Percentiles rank a stretch among this genome's conserved stretches.
Evolutionary conservation across 2,329 filamentous ascomycete species (phyloP).

Genomic region (Neocucurbitaria cava): DNA sequence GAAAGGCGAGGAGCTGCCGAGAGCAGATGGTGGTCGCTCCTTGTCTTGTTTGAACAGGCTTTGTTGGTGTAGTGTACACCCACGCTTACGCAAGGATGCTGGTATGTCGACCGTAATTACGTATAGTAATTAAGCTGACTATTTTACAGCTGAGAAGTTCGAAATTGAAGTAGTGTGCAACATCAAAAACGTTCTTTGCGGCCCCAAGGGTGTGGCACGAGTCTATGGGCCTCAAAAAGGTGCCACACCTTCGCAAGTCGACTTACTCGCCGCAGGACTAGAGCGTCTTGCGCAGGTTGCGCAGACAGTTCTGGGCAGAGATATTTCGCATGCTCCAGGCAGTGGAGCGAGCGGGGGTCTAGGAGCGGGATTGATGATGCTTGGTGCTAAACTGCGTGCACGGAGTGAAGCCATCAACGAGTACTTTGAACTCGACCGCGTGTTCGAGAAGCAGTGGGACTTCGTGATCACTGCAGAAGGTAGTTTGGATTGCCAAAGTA

Average conservation of each 20-base stretch:
- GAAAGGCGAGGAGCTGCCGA: constrained; percentile 48
- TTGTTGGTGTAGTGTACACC: constrained; percentile 51
- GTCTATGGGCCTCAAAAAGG: constrained; percentile 63
- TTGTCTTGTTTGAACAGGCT: constrained; percentile 49
- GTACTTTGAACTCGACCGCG: constrained; percentile 57
- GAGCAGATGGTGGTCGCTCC: constrained; percentile 52
- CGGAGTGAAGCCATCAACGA: constrained; percentile 60
- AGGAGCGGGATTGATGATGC: constrained; percentile 58
- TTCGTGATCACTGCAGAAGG: constrained; percentile 63
- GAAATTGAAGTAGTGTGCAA: constrained; percentile 60
- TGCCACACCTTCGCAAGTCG: constrained; percentile 53
- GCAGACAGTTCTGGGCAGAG: constrained; percentile 41
- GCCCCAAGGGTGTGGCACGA: constrained; percentile 57
- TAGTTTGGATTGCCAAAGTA: constrained; percentile 60
- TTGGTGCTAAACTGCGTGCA: constrained; percentile 56
- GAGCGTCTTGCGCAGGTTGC: constrained; percentile 52
- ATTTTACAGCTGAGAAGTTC: constrained; percentile 31
- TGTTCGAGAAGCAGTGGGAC: constrained; percentile 56
- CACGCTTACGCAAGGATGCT: constrained; percentile 38
- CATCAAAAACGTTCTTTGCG: constrained; percentile 60
- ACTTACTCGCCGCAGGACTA: constrained; percentile 53
- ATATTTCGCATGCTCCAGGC: constrained; percentile 52
- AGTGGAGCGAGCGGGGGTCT: constrained; percentile 62
- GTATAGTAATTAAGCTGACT: constrained; percentile 3
- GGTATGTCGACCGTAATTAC: constrained; percentile 15